A percentile compares a stretch with the other conserved stretches of the same genome.
Conservation (phyloP, 2,329 filamentous ascomycete genomes). For the Pleurostoma richardsiae region DNA sequence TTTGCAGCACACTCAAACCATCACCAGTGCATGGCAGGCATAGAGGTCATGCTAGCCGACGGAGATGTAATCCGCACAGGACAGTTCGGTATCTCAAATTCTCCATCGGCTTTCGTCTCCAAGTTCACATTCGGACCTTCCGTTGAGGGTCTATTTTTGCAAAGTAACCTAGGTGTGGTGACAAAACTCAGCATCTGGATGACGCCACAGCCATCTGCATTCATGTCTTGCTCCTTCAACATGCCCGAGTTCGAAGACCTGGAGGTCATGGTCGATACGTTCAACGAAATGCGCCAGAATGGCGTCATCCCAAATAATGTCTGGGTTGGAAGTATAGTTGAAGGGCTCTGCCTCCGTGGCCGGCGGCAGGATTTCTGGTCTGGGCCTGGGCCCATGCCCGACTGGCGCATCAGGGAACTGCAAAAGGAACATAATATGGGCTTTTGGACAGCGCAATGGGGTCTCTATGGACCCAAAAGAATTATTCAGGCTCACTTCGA, state of each 20-base stretch:
- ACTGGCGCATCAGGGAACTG: slow-evolving; percentile 36
- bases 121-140: slow-evolving; percentile 34
- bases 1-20: slow-evolving; percentile 30
- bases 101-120: slow-evolving; percentile 29
- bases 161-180: slow-evolving; percentile 48
- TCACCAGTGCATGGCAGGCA: slow-evolving; percentile 26
- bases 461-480: slow-evolving; percentile 33
- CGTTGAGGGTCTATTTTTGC: slow-evolving; percentile 43
- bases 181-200: slow-evolving; percentile 47
- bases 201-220: slow-evolving; percentile 35
- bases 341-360: slow-evolving; percentile 37
- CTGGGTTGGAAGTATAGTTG: slow-evolving; percentile 39
- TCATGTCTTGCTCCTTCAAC: slow-evolving; percentile 38
- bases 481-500: slow-evolving; percentile 39
- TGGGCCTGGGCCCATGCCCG: slow-evolving; percentile 35
- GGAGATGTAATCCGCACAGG: slow-evolving; percentile 18
- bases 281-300: slow-evolving; percentile 35
- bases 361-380: slow-evolving; percentile 36
- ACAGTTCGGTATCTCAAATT: slow-evolving; percentile 27
- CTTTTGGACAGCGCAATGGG: slow-evolving; percentile 39
- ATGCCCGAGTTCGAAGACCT: slow-evolving; percentile 40
- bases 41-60: slow-evolving; percentile 22
- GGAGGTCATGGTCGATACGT: slow-evolving; percentile 35
- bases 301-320: slow-evolving; percentile 34
- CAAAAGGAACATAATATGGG: slow-evolving; percentile 33